Conservation (phyloP, 176 grass and related monocot species). For the Oryza meridionalis region DNA sequence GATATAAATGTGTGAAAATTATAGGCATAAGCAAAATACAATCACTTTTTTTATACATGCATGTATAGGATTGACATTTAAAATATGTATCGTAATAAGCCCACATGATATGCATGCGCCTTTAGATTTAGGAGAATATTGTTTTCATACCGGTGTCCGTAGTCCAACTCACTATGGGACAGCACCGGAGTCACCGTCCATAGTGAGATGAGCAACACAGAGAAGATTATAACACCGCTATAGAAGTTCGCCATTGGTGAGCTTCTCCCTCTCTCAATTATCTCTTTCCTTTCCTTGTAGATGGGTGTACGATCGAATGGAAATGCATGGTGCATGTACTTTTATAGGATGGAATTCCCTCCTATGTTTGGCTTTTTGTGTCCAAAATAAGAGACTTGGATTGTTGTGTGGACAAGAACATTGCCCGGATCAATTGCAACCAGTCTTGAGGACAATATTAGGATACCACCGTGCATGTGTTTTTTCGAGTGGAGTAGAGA, state of each 20-base stretch:
- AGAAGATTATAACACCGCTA: neutral
- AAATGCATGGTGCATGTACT: neutral
- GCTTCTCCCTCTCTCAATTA: neutral
- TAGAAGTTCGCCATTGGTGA: constrained; percentile 37
- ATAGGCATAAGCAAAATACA: neutral
- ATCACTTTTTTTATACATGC: neutral
- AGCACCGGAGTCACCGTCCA: constrained; percentile 15
- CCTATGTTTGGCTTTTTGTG: constrained; percentile 23
- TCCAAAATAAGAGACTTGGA: neutral
- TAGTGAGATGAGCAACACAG: constrained; percentile 27
- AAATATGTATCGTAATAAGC: neutral
- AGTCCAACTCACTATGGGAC: constrained; percentile 29
- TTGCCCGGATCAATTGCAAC: constrained; percentile 1
- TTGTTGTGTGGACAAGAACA: constrained; percentile 34
- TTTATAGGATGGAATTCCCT: constrained; percentile 35
- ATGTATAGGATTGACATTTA: neutral
- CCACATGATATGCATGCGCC: neutral
- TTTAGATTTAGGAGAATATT: neutral
- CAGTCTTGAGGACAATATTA: neutral
- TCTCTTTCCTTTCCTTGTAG: neutral
- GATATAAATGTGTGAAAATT: neutral
- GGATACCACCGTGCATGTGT: neutral
- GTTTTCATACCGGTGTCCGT: constrained; percentile 20
- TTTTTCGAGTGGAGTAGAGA: neutral
- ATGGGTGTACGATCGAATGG: neutral